phyloP scores from a whole-genome alignment of 345 rosid species.

The Hirschfeldia incana region DNA sequence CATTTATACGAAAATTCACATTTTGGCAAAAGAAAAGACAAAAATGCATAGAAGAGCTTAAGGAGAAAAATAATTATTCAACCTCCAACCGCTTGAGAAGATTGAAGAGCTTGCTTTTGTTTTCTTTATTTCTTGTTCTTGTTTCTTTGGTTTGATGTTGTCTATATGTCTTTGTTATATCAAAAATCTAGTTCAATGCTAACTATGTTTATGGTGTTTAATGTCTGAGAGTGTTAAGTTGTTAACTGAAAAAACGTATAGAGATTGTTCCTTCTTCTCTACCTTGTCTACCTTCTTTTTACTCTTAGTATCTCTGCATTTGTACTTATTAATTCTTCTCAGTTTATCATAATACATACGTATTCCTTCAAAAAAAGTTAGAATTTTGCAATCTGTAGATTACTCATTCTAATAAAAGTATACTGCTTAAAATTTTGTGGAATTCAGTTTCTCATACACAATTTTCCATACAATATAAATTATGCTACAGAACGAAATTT shows the following conservation, averaged over 20 bases:
- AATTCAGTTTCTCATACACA: no score
- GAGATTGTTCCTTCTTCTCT: background rate
- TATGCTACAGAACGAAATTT: no score
- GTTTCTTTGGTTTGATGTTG: background rate
- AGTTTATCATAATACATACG: background rate
- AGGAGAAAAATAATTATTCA: background rate
- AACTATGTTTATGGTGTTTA: background rate
- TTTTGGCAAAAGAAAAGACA: slow-evolving; percentile 21
- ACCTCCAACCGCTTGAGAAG: background rate
- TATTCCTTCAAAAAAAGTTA: background rate
- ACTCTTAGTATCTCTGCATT: background rate
- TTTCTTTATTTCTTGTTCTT: background rate
- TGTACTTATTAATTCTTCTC: background rate
- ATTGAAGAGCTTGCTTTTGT: background rate
- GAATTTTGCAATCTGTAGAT: no score
- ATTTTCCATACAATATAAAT: no score
- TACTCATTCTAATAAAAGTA: no score
- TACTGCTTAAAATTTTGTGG: no score
- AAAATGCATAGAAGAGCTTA: slow-evolving; percentile 36
- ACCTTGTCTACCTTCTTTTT: background rate
- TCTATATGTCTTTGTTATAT: slow-evolving; percentile 11
- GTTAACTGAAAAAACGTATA: background rate
- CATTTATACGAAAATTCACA: no score
- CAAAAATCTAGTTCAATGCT: slow-evolving; percentile 11
- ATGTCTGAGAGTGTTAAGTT: background rate